A percentile compares a stretch with the other conserved stretches of the same genome.
Conservation (phyloP, 805 yeast genomes). For the Candida nonsorbophila region DNA sequence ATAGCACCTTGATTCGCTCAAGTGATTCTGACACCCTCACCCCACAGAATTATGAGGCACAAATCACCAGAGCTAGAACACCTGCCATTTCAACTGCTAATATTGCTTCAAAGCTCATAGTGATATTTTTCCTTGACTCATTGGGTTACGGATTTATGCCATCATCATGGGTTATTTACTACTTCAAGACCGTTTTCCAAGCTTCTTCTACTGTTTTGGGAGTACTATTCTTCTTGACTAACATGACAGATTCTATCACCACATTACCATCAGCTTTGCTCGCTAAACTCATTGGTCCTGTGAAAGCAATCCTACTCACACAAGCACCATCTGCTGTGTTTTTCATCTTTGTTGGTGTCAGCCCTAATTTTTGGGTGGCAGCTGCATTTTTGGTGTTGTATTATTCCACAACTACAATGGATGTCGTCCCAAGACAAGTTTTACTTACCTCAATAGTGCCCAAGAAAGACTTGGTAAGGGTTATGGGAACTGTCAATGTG, state of each 20-base stretch:
- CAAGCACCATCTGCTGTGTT: conserved; percentile 77
- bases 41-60: too few species aligned
- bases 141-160: conserved; percentile 88
- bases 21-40: too few species aligned
- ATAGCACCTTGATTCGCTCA: conserved; percentile 1
- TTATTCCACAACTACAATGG: conserved; percentile 72
- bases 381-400: conserved; percentile 48
- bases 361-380: conserved; percentile 35
- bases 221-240: conserved; percentile 58
- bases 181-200: conserved; percentile 55
- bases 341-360: conserved; percentile 36
- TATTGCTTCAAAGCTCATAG: conserved; percentile 35
- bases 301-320: conserved; percentile 64
- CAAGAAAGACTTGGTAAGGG: conserved; percentile 61
- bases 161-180: conserved; percentile 82
- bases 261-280: conserved; percentile 73
- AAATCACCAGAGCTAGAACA: too few species aligned
- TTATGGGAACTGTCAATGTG: conserved; percentile 81
- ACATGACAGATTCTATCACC: conserved; percentile 58
- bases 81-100: conserved; percentile 5
- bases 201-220: conserved; percentile 60
- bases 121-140: conserved; percentile 78
- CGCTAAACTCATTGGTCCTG: conserved; percentile 69
- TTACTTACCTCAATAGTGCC: conserved; percentile 64
- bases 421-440: conserved; percentile 87